These are phyloP conservation scores for Paxillus rubicundulus DNA, from an alignment of 768 basidiomycete genomes.

Conservation along the genomic window DNA sequence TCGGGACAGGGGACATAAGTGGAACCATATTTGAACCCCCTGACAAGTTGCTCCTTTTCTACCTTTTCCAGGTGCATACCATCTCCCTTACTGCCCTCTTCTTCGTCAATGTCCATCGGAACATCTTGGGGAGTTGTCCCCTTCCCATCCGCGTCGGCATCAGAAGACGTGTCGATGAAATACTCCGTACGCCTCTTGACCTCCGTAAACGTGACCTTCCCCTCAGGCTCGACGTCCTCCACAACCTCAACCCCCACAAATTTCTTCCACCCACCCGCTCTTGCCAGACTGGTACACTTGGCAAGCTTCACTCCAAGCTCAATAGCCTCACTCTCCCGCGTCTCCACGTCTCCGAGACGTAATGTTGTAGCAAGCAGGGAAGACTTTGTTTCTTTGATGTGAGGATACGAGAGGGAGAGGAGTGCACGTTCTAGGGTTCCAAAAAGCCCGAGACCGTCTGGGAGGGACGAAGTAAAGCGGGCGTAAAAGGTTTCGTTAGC, in stretches of 20 bases:
- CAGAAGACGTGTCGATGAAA: constrained; percentile 46
- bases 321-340: constrained; percentile 65
- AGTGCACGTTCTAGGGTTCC: constrained; percentile 32
- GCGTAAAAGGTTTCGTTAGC: constrained; percentile 75
- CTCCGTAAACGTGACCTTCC: constrained; percentile 36
- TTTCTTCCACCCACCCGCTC: constrained; percentile 74
- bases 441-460: constrained; percentile 25
- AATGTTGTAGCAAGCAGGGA: constrained; percentile 60
- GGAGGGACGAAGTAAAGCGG: constrained; percentile 39
- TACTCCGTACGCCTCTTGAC: constrained; percentile 53
- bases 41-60: constrained; percentile 75
- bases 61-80: constrained; percentile 50
- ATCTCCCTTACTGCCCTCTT: constrained; percentile 33
- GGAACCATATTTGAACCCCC: constrained; percentile 87
- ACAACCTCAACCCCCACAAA: constrained; percentile 36
- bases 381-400: constrained; percentile 68
- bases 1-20: constrained; percentile 86
- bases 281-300: constrained; percentile 73
- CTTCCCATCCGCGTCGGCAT: constrained; percentile 31
- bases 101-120: constrained; percentile 27
- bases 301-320: constrained; percentile 71
- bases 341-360: constrained; percentile 73
- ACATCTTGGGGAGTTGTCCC: constrained; percentile 17
- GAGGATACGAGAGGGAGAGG: constrained; percentile 41
- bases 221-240: constrained; percentile 27